Percentiles rank a stretch among this genome's conserved stretches.
phyloP scores from a whole-genome alignment of 257 asterid species.

The Ajuga chamaepitys region DNA sequence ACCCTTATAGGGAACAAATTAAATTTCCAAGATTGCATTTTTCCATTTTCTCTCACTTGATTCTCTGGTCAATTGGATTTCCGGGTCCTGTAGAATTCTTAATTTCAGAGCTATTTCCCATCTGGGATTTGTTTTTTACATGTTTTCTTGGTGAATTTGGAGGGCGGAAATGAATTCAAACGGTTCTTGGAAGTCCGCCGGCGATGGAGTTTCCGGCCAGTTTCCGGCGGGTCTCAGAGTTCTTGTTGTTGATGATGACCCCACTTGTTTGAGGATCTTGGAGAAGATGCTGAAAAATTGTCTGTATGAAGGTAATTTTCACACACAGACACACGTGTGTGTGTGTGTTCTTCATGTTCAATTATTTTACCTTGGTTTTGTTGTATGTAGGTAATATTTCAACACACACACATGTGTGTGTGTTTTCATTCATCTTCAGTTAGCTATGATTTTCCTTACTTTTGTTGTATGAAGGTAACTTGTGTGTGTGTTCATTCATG shows the following conservation, averaged over 20 bases:
- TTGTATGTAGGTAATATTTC: too few species aligned
- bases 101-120: not conserved
- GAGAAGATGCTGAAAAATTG: constrained; percentile 85
- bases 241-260: constrained; percentile 94
- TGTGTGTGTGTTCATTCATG: too few species aligned
- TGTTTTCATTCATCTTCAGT: too few species aligned
- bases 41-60: not conserved
- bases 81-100: constrained; percentile 3
- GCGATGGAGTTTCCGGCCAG: constrained; percentile 58
- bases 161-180: constrained; percentile 37
- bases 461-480: too few species aligned
- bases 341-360: too few species aligned
- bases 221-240: constrained; percentile 92
- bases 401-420: too few species aligned
- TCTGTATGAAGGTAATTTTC: constrained; percentile 58
- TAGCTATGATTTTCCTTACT: too few species aligned
- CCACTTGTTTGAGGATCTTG: constrained; percentile 81
- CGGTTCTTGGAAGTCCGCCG: constrained; percentile 57
- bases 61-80: constrained; percentile 11
- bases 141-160: constrained; percentile 16
- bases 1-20: not conserved
- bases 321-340: not conserved
- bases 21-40: constrained; percentile 7
- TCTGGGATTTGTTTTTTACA: constrained; percentile 21
- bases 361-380: too few species aligned